Evolutionary conservation across 768 basidiomycete species (phyloP), one percentile per base, ranked within the genome.

Genomic region (Suillus alpinus): DNA sequence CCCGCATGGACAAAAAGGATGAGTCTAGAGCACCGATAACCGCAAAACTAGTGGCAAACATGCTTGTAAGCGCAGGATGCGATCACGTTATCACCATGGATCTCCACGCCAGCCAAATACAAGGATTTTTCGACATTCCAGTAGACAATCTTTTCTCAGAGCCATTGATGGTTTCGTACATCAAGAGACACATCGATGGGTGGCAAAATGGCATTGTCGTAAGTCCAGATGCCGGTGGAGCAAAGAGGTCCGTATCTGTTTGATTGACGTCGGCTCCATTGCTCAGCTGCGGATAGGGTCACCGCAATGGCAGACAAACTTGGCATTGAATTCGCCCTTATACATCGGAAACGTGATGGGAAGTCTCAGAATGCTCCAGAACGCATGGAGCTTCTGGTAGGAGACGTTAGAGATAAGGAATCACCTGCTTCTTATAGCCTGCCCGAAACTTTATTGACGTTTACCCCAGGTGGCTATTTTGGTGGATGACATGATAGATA

Each of bases 21-120:
- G 92, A 92, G 79, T 88, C 87, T 6, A 84, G 96, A 7, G 94
- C 95, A 4, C 96, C 97, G 29, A 99, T 99, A 74, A 98, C 96
- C 5, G 95, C 96, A 50, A 99, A 99, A 77, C 85, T 99, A 58
- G 93, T 98, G 52, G 95, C 96, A 26, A 98, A 97, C 75, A 98
- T 98, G 96, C 81, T 99, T 62, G 89, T 87, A 47, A 92, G 97
- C 51, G 95, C 97, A 9, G 96, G 96, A 26, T 97, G 95, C 71
- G 96, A 98, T 76, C 96, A 98, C 71, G 90, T 99, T 69, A 98
- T 99, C 67, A 98, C 96, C n/a, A 96, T 98, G 91, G 95, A 98
- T 74, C 79, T 98, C 56, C 96, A 98, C 70, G 95, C 96, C 44
- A 91, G 91, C 68, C 96, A 98, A 78, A 98, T 98, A 62, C 96